Evolutionary conservation across 192 early-diverging fungal species (phyloP).

Genomic region (Backusella parvicylindrica): DNA sequence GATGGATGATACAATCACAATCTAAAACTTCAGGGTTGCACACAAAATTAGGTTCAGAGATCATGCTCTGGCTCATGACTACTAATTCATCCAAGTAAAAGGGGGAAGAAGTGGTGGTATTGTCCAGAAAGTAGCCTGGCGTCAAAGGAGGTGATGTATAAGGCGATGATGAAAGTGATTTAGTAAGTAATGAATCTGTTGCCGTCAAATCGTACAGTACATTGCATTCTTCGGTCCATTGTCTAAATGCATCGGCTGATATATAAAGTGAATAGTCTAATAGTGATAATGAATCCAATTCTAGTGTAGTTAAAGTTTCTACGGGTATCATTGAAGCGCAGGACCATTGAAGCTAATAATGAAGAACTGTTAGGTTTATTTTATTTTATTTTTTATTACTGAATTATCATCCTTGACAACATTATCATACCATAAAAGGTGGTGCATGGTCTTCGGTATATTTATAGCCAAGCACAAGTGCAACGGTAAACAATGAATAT

Average conservation of each 20-base stretch:
- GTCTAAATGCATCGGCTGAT: background rate
- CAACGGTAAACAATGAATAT: constrained; percentile 2
- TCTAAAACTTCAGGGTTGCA: background rate
- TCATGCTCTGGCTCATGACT: background rate
- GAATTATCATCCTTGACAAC: constrained; percentile 1
- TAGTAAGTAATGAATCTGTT: background rate
- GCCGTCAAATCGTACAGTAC: constrained; percentile 2
- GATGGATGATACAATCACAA: constrained; percentile 3
- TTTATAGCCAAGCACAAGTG: constrained; percentile 4
- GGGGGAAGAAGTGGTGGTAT: background rate
- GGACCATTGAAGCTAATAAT: background rate
- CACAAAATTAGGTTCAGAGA: background rate
- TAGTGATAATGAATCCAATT: background rate
- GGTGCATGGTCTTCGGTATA: background rate
- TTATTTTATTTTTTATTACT: no score
- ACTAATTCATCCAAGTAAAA: background rate
- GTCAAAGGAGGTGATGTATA: constrained; percentile 2
- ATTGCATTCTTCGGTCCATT: constrained; percentile 1
- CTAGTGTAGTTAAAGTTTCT: background rate
- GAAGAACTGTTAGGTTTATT: background rate
- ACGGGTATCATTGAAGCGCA: background rate
- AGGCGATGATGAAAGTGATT: background rate
- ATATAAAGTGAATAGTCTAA: constrained; percentile 3
- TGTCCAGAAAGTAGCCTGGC: constrained; percentile 1
- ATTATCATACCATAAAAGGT: background rate